Percentiles rank a stretch among this genome's conserved stretches.
These are phyloP conservation scores for Sclerotinia borealis DNA, from an alignment of 2,329 filamentous ascomycete species.

Conservation along the genomic window DNA sequence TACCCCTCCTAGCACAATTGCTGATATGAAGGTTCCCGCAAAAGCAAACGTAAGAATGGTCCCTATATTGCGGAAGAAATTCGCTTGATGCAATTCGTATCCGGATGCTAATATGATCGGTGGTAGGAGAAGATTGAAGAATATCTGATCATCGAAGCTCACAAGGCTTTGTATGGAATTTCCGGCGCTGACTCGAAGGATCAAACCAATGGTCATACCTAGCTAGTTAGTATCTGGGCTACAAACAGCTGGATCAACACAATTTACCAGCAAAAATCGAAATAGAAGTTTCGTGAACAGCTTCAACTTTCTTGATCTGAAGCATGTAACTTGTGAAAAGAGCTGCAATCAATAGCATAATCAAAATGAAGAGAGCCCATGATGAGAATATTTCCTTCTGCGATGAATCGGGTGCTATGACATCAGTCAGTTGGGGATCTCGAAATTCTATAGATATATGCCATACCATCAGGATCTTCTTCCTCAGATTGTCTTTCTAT, in stretches of 20 bases:
- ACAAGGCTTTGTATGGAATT: constrained; percentile 84
- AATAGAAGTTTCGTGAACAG: constrained; percentile 94
- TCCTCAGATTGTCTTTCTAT: constrained; percentile 30
- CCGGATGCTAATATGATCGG: constrained; percentile 96
- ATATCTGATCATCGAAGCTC: constrained; percentile 98
- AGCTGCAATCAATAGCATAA: constrained; percentile 85
- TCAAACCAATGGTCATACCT: constrained; percentile 94
- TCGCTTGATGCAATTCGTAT: constrained; percentile 95
- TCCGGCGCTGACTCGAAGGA: constrained; percentile 74
- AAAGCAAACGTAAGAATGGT: constrained; percentile 97
- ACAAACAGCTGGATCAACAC: neutral
- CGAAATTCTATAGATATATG: neutral
- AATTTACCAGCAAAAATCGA: constrained; percentile 85
- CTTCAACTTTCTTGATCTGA: constrained; percentile 94
- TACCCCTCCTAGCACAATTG: constrained; percentile 84
- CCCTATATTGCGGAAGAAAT: constrained; percentile 98
- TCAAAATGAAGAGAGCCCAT: constrained; percentile 96
- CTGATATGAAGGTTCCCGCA: constrained; percentile 93
- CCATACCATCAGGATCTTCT: constrained; percentile 28
- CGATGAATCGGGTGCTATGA: constrained; percentile 65
- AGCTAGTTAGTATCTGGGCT: neutral
- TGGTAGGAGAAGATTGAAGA: constrained; percentile 97
- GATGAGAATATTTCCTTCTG: constrained; percentile 93
- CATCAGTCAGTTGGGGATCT: constrained; percentile 21
- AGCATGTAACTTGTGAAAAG: constrained; percentile 97